Evolutionary conservation across 345 rosid species (phyloP).

Genomic region (Eucalyptus cloeziana): DNA sequence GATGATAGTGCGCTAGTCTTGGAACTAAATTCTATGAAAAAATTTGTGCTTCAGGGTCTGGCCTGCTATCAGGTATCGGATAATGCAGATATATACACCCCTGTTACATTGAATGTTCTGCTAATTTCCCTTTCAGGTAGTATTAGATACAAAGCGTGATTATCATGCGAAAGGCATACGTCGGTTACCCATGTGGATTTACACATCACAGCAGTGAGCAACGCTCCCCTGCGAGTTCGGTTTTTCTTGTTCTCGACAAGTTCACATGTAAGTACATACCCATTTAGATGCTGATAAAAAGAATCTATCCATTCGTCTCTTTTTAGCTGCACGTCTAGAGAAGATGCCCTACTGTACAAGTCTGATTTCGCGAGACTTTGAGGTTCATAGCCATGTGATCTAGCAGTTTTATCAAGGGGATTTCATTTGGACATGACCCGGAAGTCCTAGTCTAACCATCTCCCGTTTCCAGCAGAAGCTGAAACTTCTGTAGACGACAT

Average conservation of each 20-base stretch:
- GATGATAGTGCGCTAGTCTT: conserved; percentile 78
- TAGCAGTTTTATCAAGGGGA: background rate
- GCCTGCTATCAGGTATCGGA: conserved; percentile 73
- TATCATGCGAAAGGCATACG: background rate
- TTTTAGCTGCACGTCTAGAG: background rate
- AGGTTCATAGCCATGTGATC: background rate
- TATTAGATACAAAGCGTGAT: background rate
- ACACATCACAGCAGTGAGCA: background rate
- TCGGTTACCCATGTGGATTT: background rate
- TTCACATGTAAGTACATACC: background rate
- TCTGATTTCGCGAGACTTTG: background rate
- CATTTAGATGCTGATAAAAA: background rate
- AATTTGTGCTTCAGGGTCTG: conserved; percentile 86
- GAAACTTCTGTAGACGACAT: background rate
- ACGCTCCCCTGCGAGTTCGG: background rate
- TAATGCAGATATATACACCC: background rate
- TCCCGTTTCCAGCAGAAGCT: background rate
- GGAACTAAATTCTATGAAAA: conserved; percentile 83
- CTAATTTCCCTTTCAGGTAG: background rate
- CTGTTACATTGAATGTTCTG: background rate
- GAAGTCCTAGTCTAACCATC: background rate
- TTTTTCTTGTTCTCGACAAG: background rate
- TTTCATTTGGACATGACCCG: background rate
- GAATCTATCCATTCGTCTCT: background rate
- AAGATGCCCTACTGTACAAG: background rate